Percentiles rank a stretch among this genome's conserved stretches.
Evolutionary conservation across 768 basidiomycete genomes (phyloP).

Genomic region (Suillus variegatus): DNA sequence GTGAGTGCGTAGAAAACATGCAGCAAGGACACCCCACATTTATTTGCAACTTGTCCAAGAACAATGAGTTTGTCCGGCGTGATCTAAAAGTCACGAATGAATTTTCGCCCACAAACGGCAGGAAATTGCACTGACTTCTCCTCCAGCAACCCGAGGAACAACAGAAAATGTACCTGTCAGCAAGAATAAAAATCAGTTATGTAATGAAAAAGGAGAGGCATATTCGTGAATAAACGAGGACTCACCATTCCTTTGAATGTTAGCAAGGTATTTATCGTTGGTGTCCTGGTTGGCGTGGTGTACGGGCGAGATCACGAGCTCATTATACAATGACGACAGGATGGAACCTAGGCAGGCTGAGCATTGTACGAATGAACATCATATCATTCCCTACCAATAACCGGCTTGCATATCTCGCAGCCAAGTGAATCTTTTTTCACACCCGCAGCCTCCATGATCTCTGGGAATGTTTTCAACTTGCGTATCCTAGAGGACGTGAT

Average conservation of each 20-base stretch:
- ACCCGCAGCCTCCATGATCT: slow-evolving; percentile 54
- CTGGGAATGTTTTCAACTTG: slow-evolving; percentile 53
- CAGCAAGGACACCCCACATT: slow-evolving; percentile 39
- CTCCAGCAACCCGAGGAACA: slow-evolving; percentile 69
- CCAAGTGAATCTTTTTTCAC: slow-evolving; percentile 52
- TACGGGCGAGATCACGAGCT: slow-evolving; percentile 59
- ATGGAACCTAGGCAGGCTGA: slow-evolving; percentile 31
- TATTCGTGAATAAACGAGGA: background rate
- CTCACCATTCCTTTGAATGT: slow-evolving; percentile 67
- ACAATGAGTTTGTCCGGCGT: slow-evolving; percentile 67
- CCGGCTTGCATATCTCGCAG: slow-evolving; percentile 76
- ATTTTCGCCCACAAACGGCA: background rate
- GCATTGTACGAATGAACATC: background rate
- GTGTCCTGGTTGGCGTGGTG: slow-evolving; percentile 75
- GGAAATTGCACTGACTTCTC: slow-evolving; percentile 44
- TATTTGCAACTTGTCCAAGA: slow-evolving; percentile 65
- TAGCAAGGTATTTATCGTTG: slow-evolving; percentile 68
- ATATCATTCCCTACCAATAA: slow-evolving; percentile 42
- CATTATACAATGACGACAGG: slow-evolving; percentile 57
- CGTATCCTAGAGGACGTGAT: slow-evolving; percentile 45
- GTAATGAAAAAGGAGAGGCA: background rate
- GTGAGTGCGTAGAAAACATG: background rate
- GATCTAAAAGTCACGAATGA: slow-evolving; percentile 27
- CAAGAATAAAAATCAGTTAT: background rate
- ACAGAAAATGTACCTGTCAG: slow-evolving; percentile 61